Base-by-base conservation (phyloP, 176 grass and related monocot genomes). In the maize (Zea mays) region DNA sequence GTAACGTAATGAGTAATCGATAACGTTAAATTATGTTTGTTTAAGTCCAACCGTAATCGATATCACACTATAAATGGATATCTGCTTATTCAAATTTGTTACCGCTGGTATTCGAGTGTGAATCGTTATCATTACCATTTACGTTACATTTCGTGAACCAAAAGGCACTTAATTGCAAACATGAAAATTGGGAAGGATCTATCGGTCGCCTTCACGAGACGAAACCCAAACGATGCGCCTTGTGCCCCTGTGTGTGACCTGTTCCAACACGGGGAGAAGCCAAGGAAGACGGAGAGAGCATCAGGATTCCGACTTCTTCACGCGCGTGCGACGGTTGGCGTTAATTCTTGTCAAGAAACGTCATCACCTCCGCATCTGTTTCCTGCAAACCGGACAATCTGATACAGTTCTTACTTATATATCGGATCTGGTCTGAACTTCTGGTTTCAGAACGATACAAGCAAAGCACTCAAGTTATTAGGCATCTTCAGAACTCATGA, bases 121-220 rank as follows among this genome's bases (percentile, higher is more conserved):
- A n/a, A n/a, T n/a, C n/a, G n/a, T n/a, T n/a, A n/a, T n/a, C n/a
- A n/a, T n/a, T n/a, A n/a, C n/a, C n/a, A n/a, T n/a, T n/a, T n/a
- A n/a, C n/a, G 38, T 78, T 17, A 46, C 48, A 72, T 10, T 49
- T 63, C 37, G 68, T 70, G n/a, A n/a, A n/a, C n/a, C n/a, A n/a
- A n/a, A n/a, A n/a, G n/a, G n/a, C 45, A 6, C 20, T n/a, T 44
- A 1, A 16, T 8, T 49, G 45, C 21, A 21, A 27, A 27, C 1
- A 35, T 8, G 43, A 27, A 44, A 35, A 17, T 46, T 62, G 21
- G 13, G 7, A 59, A 65, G 6, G 16, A 67, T 68, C 5, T 41
- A 75, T 61, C 72, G 39, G 39, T 15, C 17, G 5, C 55, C 19
- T 75, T 60, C 55, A 58, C 19, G 5, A 12, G 5, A 67, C 65